Evolutionary conservation across 2,329 filamentous ascomycete genomes (phyloP).

Genomic region (Scedosporium apiospermum): DNA sequence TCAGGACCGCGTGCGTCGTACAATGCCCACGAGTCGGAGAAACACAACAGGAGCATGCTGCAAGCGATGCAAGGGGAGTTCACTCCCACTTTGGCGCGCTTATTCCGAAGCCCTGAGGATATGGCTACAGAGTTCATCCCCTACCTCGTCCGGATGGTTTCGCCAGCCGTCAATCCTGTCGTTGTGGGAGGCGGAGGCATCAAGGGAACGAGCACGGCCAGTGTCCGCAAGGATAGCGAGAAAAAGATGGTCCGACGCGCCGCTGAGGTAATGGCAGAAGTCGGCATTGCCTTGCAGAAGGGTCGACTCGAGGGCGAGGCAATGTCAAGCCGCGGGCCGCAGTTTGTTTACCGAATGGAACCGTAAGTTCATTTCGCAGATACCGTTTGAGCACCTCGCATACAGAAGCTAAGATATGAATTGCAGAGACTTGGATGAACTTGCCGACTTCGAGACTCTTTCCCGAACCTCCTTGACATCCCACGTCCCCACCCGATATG

Average conservation of each 20-base stretch:
- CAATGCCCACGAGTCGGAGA: conserved; percentile 68
- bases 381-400: neutral
- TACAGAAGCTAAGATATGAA: conserved; percentile 10
- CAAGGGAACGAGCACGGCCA: conserved; percentile 59
- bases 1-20: conserved; percentile 75
- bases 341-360: conserved; percentile 90
- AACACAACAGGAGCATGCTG: conserved; percentile 66
- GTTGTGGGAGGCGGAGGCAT: conserved; percentile 60
- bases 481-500: conserved; percentile 73
- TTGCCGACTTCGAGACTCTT: conserved; percentile 66
- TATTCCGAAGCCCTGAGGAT: conserved; percentile 70
- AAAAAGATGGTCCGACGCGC: conserved; percentile 71
- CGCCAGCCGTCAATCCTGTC: conserved; percentile 85
- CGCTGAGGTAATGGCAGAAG: conserved; percentile 71
- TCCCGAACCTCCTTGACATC: conserved; percentile 42
- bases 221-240: conserved; percentile 79
- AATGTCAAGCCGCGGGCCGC: conserved; percentile 45
- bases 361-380: conserved; percentile 49
- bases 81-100: conserved; percentile 59
- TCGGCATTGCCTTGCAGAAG: conserved; percentile 73
- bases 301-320: conserved; percentile 67
- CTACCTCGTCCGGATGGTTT: conserved; percentile 72
- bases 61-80: conserved; percentile 64
- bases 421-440: conserved; percentile 59
- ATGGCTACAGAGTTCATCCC: conserved; percentile 77